Evolutionary conservation across 208 protist genomes (phyloP).

Genomic region (Trypanosoma brucei): DNA sequence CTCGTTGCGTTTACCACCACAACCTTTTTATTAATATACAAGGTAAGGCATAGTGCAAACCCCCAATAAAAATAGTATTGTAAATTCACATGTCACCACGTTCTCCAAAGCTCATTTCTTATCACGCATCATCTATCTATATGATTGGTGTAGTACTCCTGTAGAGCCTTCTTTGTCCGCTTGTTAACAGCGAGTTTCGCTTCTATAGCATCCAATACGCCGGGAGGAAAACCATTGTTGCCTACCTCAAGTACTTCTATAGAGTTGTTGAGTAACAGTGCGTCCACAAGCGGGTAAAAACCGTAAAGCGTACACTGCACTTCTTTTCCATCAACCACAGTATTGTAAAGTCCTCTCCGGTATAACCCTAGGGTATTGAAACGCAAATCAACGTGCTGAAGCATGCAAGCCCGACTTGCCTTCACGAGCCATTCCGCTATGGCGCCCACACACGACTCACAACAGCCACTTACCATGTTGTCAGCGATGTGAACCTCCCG

Average conservation of each 20-base stretch:
- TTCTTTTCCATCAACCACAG: background rate
- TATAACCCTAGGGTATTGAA: constrained; percentile 25
- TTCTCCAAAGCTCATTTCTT: background rate
- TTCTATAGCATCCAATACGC: constrained; percentile 38
- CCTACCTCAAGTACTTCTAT: constrained; percentile 29
- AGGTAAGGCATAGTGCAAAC: background rate
- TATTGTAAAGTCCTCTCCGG: background rate
- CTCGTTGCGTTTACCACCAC: too few species aligned
- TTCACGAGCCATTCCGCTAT: constrained; percentile 52
- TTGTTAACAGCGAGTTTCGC: constrained; percentile 57
- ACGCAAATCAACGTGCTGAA: constrained; percentile 19
- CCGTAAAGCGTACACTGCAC: constrained; percentile 7
- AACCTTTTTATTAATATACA: background rate
- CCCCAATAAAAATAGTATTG: background rate
- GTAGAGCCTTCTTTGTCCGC: constrained; percentile 14
- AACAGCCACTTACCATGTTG: constrained; percentile 38
- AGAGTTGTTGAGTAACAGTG: constrained; percentile 55
- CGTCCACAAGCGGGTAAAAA: constrained; percentile 47
- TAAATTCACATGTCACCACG: too few species aligned
- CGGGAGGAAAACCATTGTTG: constrained; percentile 36
- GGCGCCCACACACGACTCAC: constrained; percentile 22
- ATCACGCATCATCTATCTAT: background rate
- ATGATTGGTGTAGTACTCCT: background rate
- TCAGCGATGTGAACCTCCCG: constrained; percentile 26
- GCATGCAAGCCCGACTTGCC: constrained; percentile 11